Base-by-base conservation (phyloP, 1,284 basidiomycete genomes). In the Boletellus deceptivus region DNA sequence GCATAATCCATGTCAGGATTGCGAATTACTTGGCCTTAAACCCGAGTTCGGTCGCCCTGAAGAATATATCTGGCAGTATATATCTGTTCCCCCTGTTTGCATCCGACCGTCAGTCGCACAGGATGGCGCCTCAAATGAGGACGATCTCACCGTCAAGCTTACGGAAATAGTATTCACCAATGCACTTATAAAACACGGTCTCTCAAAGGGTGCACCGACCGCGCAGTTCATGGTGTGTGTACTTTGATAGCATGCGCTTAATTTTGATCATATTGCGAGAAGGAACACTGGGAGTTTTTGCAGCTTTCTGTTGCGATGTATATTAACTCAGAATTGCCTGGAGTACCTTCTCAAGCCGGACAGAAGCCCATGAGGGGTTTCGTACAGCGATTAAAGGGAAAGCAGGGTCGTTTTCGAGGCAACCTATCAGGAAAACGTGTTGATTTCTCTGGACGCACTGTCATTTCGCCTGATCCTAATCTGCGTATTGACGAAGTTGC, bases 401-500 rank as follows among this genome's bases (percentile, higher is more conserved):
- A 99, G 70, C 94, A 98, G 71, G 97, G 97, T 63, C 93, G 97
- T 51, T 99, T 99, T 75, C 84, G 97, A 70, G 97, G 97, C 27
- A 99, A 99, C 68, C 78, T 99, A 17, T 98, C 95, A 0, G 97
- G 97, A 55, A 99, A 99, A 72, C 93, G 97, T 72, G 97, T 99
- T 60, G 97, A 99, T 70, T 99, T 99, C 67, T 98, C 95, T 1
- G 97, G 89, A 16, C 89, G 97, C 63, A 99, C 97, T 6, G 97
- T 99, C 71, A 99, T 99, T 65, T 96, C 93, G 3, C 97, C 97
- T 0, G 97, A 99, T 69, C 97, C 97, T 10, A 99, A 99, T 69
- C 75, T 99, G 55, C 88, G 93, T 46, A 98, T 99, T 64, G 96
- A 99, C 69, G 94, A 98, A 72, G 93, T 98, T 16, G 97, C 97